These are phyloP conservation scores for Trypanosoma lewisi DNA, from an alignment of 208 protist genomes.

Conservation along the genomic window DNA sequence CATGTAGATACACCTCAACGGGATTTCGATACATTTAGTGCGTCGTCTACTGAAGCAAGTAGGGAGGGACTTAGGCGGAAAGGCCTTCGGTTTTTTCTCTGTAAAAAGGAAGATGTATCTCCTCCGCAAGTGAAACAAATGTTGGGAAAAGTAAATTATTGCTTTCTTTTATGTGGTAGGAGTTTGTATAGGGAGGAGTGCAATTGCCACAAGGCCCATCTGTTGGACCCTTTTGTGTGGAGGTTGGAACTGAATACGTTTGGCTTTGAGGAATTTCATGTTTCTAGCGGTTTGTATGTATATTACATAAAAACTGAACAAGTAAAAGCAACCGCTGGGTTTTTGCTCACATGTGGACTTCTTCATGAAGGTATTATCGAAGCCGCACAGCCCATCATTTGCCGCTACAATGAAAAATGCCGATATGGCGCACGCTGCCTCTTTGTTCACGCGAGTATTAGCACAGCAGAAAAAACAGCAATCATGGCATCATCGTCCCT, in stretches of 20 bases:
- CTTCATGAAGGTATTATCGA: conserved; percentile 45
- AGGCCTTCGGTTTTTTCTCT: conserved; percentile 50
- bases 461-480: conserved; percentile 4
- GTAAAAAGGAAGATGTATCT: conserved; percentile 58
- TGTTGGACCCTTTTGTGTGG: conserved; percentile 37
- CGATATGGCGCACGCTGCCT: conserved; percentile 63
- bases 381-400: conserved; percentile 71
- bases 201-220: conserved; percentile 59
- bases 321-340: conserved; percentile 69
- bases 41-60: neutral
- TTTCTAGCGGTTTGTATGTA: conserved; percentile 18
- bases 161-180: conserved; percentile 60
- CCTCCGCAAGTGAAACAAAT: conserved; percentile 72
- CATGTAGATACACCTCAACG: neutral
- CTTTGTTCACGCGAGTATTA: conserved; percentile 70
- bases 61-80: neutral
- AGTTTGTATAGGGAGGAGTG: conserved; percentile 27
- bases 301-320: conserved; percentile 22
- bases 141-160: conserved; percentile 66
- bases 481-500: conserved; percentile 37
- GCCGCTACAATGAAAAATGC: conserved; percentile 68
- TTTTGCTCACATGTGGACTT: conserved; percentile 71
- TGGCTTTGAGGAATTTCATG: conserved; percentile 14
- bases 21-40: neutral
- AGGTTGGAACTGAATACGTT: conserved; percentile 46